Percentiles rank a stretch among this genome's conserved stretches.
phyloP scores from a whole-genome alignment of 2,329 filamentous ascomycete genomes.

The Penicillium sp. region DNA sequence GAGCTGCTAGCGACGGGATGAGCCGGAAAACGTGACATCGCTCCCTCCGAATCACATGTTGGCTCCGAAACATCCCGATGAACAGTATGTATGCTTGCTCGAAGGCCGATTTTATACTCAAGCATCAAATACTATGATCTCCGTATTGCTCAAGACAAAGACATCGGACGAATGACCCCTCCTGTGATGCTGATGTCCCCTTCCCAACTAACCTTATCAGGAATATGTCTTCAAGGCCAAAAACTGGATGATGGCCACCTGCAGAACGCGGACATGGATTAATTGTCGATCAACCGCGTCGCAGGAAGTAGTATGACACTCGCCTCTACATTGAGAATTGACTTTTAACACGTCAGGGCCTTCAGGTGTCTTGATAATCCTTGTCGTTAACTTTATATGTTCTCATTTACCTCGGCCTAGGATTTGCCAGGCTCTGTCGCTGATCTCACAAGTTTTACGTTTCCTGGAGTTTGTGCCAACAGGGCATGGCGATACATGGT shows the following conservation, averaged over 20 bases:
- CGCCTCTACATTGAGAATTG: background rate
- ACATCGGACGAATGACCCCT: background rate
- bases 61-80: slow-evolving; percentile 10
- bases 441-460: background rate
- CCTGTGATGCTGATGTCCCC: background rate
- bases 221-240: background rate
- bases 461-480: background rate
- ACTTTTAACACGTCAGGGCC: background rate
- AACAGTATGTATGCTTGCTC: background rate
- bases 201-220: background rate
- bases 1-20: background rate
- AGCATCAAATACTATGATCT: background rate
- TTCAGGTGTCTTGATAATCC: background rate
- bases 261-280: background rate
- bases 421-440: background rate
- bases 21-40: background rate
- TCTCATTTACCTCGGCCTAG: background rate
- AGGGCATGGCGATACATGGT: background rate
- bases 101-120: background rate
- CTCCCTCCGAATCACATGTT: slow-evolving; percentile 11
- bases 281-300: slow-evolving; percentile 6
- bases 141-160: background rate
- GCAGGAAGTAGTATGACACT: background rate
- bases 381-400: background rate
- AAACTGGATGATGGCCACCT: background rate